Evolutionary conservation across 2,329 filamentous ascomycete genomes (phyloP).

Genomic region (Macrophomina pseudophaseolina): DNA sequence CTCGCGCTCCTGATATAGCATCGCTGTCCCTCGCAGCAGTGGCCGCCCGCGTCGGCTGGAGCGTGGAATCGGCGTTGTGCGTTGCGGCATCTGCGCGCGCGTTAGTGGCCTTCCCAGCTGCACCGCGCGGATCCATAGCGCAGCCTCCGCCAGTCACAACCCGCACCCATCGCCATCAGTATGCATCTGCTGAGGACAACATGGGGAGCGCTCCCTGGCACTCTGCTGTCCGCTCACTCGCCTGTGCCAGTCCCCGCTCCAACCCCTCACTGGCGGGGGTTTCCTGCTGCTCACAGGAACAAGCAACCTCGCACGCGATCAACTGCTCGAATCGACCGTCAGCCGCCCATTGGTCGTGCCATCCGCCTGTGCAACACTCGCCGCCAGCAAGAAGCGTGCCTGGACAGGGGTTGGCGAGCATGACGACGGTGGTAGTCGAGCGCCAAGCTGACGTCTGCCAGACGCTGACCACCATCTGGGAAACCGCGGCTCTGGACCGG

Average conservation of each 20-base stretch:
- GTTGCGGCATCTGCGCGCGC: slow-evolving; percentile 6
- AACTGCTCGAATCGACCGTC: background rate
- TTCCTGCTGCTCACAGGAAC: slow-evolving; percentile 19
- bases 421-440: slow-evolving; percentile 8
- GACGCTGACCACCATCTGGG: slow-evolving; percentile 7
- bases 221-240: background rate
- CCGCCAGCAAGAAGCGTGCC: background rate
- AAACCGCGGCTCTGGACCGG: background rate
- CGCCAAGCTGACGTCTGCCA: slow-evolving; percentile 9
- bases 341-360: background rate
- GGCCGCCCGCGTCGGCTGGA: background rate
- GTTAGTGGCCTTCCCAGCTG: slow-evolving; percentile 12
- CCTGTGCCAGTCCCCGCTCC: background rate
- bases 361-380: background rate
- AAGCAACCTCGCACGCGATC: slow-evolving; percentile 22
- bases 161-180: background rate
- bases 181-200: slow-evolving; percentile 2
- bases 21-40: background rate
- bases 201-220: background rate
- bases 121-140: slow-evolving; percentile 18
- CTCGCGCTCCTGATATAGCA: too few species aligned
- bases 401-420: slow-evolving; percentile 1
- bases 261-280: slow-evolving; percentile 6
- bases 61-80: background rate
- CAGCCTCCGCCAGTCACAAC: slow-evolving; percentile 2